phyloP scores from a whole-genome alignment of 2,329 filamentous ascomycete genomes.

The Ophiostoma sp. region DNA sequence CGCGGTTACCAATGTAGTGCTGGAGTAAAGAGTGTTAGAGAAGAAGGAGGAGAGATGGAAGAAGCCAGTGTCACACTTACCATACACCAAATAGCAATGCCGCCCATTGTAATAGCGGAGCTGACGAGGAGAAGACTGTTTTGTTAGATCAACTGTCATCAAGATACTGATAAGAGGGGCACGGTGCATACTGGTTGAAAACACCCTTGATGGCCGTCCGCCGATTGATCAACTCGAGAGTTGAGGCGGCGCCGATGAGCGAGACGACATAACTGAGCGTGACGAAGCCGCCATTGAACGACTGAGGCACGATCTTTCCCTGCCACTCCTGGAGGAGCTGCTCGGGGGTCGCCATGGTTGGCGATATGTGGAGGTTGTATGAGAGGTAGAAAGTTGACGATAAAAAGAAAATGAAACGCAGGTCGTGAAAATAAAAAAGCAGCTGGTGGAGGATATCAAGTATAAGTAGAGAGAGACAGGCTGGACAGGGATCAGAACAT shows the following conservation, averaged over 20 bases:
- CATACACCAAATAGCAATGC: constrained; percentile 74
- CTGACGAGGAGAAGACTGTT: constrained; percentile 61
- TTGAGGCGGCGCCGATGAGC: constrained; percentile 73
- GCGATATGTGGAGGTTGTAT: not conserved
- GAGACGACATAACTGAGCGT: constrained; percentile 75
- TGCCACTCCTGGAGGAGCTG: constrained; percentile 23
- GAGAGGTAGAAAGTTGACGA: not conserved
- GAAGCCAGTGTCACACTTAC: constrained; percentile 38
- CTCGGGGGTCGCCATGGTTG: constrained; percentile 18
- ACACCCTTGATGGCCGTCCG: constrained; percentile 67
- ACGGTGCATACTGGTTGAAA: constrained; percentile 63
- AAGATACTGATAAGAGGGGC: not conserved
- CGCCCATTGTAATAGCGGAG: constrained; percentile 70
- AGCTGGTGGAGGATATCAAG: not conserved
- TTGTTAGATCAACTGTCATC: not conserved
- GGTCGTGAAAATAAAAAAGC: not conserved
- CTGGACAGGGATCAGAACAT: not conserved
- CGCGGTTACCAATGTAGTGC: constrained; percentile 83
- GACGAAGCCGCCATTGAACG: constrained; percentile 62
- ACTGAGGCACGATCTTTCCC: constrained; percentile 42
- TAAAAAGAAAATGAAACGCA: not conserved
- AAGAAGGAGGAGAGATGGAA: not conserved
- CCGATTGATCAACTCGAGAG: constrained; percentile 77
- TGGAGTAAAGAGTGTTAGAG: constrained; percentile 39
- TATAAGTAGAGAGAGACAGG: not conserved